phyloP scores from a whole-genome alignment of 768 basidiomycete species.

The Clitopilus hobsonii region DNA sequence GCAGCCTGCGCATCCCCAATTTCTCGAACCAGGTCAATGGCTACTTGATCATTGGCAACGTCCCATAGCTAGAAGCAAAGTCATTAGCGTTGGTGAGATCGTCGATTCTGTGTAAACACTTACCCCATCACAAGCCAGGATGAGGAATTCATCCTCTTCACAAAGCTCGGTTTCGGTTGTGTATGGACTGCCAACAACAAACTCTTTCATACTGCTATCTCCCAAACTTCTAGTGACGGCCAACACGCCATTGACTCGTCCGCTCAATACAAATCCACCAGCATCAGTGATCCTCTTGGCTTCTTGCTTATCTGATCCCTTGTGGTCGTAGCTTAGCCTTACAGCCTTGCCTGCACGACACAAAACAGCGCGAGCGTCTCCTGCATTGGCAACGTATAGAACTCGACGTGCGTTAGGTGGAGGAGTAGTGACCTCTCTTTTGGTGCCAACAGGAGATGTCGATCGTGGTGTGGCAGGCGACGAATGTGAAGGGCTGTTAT shows the following conservation, averaged over 20 bases:
- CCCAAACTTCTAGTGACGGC: conserved; percentile 95
- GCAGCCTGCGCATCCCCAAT: conserved; percentile 80
- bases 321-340: conserved; percentile 96
- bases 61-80: conserved; percentile 79
- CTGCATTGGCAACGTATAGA: conserved; percentile 93
- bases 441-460: conserved; percentile 24
- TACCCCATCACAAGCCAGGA: conserved; percentile 97
- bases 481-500: conserved; percentile 25
- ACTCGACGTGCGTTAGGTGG: conserved; percentile 60
- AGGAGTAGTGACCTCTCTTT: conserved; percentile 33
- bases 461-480: conserved; percentile 29
- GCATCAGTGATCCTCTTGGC: conserved; percentile 97
- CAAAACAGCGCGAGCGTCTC: conserved; percentile 92
- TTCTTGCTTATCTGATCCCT: conserved; percentile 95
- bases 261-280: conserved; percentile 98
- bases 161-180: conserved; percentile 96
- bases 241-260: conserved; percentile 94
- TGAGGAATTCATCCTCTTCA: conserved; percentile 89
- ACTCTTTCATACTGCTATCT: conserved; percentile 99
- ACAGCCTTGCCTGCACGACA: conserved; percentile 89
- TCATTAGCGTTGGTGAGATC: conserved; percentile 6
- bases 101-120: conserved; percentile 25
- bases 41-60: conserved; percentile 85
- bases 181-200: conserved; percentile 96
- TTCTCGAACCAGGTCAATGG: conserved; percentile 78